Percentiles rank a stretch among this genome's conserved stretches.
Conservation (phyloP, 1,139 yeast genomes). For the Candida glucosophila region DNA sequence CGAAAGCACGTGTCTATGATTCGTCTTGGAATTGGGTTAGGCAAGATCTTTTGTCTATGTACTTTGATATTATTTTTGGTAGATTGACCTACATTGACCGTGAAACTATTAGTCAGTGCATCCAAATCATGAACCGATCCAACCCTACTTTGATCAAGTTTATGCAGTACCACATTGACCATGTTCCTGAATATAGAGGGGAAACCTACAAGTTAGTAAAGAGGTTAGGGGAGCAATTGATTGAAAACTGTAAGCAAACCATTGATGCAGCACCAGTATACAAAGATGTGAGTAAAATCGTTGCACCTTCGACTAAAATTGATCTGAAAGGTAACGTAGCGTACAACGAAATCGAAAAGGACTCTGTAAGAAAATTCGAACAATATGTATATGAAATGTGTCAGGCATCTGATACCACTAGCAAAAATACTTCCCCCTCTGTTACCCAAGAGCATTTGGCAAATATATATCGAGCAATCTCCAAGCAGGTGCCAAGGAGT, state of each 20-base stretch:
- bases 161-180: conserved; percentile 96
- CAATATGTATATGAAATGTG: conserved; percentile 97
- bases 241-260: conserved; percentile 91
- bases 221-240: conserved; percentile 82
- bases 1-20: conserved; percentile 93
- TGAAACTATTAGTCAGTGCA: conserved; percentile 93
- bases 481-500: conserved; percentile 57
- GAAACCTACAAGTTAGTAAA: conserved; percentile 84
- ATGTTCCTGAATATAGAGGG: conserved; percentile 83
- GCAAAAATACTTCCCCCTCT: conserved; percentile 51
- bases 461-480: conserved; percentile 72
- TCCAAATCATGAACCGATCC: conserved; percentile 95
- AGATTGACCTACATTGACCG: conserved; percentile 83
- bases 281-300: conserved; percentile 89
- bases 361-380: conserved; percentile 88
- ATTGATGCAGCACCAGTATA: conserved; percentile 77
- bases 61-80: conserved; percentile 93
- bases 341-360: conserved; percentile 80
- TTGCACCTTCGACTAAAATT: conserved; percentile 88
- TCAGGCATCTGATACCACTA: conserved; percentile 82
- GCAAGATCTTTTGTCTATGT: conserved; percentile 90
- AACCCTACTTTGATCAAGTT: conserved; percentile 89
- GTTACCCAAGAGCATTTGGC: conserved; percentile 81
- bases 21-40: conserved; percentile 99
- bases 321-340: conserved; percentile 82